Evolutionary conservation across 805 yeast species (phyloP).

Genomic region (Naumovozyma baii): DNA sequence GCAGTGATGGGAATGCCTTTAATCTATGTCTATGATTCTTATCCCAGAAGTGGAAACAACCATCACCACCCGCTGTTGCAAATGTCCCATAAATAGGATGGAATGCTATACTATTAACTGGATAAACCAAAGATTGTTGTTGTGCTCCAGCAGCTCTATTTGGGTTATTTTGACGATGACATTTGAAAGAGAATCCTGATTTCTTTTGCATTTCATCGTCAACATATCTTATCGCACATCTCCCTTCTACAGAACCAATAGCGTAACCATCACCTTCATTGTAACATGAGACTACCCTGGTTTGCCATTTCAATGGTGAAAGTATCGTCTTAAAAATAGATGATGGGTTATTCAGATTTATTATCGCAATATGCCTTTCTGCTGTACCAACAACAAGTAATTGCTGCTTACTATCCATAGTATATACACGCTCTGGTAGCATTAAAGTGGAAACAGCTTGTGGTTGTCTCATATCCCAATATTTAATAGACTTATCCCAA

Average conservation of each 20-base stretch:
- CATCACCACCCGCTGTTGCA: conserved; percentile 91
- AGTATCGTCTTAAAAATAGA: conserved; percentile 60
- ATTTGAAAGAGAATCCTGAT: conserved; percentile 80
- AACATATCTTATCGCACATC: conserved; percentile 89
- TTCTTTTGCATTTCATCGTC: conserved; percentile 69
- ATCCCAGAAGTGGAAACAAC: conserved; percentile 92
- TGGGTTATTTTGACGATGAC: conserved; percentile 61
- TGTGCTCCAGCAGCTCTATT: conserved; percentile 40
- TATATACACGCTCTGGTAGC: conserved; percentile 83
- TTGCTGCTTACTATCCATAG: conserved; percentile 76
- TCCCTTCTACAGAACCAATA: conserved; percentile 86
- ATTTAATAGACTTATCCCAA: conserved; percentile 90
- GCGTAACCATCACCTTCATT: conserved; percentile 93
- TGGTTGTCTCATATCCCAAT: conserved; percentile 89
- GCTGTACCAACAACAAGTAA: conserved; percentile 91
- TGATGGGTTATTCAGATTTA: conserved; percentile 77
- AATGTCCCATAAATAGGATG: conserved; percentile 89
- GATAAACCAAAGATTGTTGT: conserved; percentile 64
- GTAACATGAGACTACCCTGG: conserved; percentile 71
- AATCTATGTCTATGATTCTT: conserved; percentile 83
- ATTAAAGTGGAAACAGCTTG: conserved; percentile 72
- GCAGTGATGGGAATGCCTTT: conserved; percentile 63
- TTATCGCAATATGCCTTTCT: conserved; percentile 66
- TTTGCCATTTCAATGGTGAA: conserved; percentile 85
- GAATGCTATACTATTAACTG: conserved; percentile 72